A percentile compares a stretch with the other conserved stretches of the same genome.
Conservation (phyloP, 1,284 basidiomycete genomes). For the Malassezia yamatoensis region DNA sequence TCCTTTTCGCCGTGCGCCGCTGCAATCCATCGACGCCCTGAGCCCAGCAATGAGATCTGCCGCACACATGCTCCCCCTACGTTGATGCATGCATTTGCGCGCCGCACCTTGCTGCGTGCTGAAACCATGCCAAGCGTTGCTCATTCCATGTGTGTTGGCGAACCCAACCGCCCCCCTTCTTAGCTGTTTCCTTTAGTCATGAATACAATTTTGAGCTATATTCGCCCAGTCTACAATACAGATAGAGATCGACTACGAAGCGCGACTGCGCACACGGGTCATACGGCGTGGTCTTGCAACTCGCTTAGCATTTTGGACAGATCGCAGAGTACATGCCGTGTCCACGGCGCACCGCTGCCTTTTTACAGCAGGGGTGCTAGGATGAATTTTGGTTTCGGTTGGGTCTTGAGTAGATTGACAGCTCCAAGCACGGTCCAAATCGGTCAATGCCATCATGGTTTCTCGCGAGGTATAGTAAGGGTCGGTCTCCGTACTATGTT, state of each 20-base stretch:
- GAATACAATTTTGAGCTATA: neutral
- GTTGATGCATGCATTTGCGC: constrained; percentile 3
- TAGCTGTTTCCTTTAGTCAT: neutral
- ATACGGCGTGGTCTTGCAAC: constrained; percentile 1
- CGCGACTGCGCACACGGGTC: constrained; percentile 13
- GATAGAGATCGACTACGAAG: neutral
- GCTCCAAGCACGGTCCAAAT: constrained; percentile 17
- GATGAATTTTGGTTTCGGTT: neutral
- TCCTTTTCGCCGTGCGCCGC: constrained; percentile 37
- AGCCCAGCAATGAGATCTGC: neutral
- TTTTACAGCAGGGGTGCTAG: neutral
- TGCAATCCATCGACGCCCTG: constrained; percentile 16
- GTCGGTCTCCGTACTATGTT: neutral
- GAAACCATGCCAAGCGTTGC: constrained; percentile 3
- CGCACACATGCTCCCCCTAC: neutral
- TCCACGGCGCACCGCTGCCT: neutral
- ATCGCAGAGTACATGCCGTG: neutral
- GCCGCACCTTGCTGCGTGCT: constrained; percentile 8
- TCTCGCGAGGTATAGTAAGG: constrained; percentile 4
- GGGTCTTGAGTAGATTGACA: constrained; percentile 2
- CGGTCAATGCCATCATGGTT: constrained; percentile 12
- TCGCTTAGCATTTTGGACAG: neutral
- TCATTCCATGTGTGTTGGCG: too few relatives aligned
- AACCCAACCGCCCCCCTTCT: too few relatives aligned
- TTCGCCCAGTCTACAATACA: constrained; percentile 15